These are phyloP conservation scores for Candida dajiaensis DNA, from an alignment of 805 yeast genomes.

Conservation along the genomic window DNA sequence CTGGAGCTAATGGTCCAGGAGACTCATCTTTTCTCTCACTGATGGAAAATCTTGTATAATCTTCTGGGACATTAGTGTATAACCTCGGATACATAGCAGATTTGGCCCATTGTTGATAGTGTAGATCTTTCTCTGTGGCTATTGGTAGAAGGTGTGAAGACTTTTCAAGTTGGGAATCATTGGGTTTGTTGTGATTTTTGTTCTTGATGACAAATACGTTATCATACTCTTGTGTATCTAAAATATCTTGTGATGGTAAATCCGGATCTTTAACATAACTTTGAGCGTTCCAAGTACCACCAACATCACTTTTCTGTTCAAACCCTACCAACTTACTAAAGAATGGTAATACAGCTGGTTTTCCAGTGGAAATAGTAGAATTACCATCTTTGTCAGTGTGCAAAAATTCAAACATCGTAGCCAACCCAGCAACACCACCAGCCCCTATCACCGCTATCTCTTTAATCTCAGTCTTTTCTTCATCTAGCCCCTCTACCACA, in stretches of 20 bases:
- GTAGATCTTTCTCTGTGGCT: slow-evolving; percentile 20
- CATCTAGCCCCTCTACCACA: not conserved
- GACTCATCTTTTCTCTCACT: slow-evolving; percentile 17
- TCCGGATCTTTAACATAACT: slow-evolving; percentile 17
- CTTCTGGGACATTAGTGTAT: slow-evolving; percentile 34
- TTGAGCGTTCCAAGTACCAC: slow-evolving; percentile 40
- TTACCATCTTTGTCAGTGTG: slow-evolving; percentile 26
- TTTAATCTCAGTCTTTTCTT: slow-evolving; percentile 8
- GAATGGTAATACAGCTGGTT: slow-evolving; percentile 11
- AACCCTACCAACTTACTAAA: slow-evolving; percentile 35
- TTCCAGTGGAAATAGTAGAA: slow-evolving; percentile 15
- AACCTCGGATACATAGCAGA: slow-evolving; percentile 31
- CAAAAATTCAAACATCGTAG: slow-evolving; percentile 24
- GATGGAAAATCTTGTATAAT: slow-evolving; percentile 22
- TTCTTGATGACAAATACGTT: slow-evolving; percentile 27
- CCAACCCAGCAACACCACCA: slow-evolving; percentile 31
- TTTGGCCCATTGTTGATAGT: slow-evolving; percentile 30
- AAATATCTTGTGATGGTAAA: slow-evolving; percentile 25
- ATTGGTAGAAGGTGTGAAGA: slow-evolving; percentile 17
- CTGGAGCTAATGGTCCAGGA: slow-evolving; percentile 25
- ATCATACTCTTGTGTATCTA: slow-evolving; percentile 30
- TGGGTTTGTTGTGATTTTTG: slow-evolving; percentile 9
- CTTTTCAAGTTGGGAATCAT: slow-evolving; percentile 8
- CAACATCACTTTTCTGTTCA: slow-evolving; percentile 36
- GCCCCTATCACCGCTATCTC: slow-evolving; percentile 35